Percentiles rank a stretch among this genome's conserved stretches.
phyloP scores from a whole-genome alignment of 371 early-diverging fungal genomes.

The Chytridium lagenaria region DNA sequence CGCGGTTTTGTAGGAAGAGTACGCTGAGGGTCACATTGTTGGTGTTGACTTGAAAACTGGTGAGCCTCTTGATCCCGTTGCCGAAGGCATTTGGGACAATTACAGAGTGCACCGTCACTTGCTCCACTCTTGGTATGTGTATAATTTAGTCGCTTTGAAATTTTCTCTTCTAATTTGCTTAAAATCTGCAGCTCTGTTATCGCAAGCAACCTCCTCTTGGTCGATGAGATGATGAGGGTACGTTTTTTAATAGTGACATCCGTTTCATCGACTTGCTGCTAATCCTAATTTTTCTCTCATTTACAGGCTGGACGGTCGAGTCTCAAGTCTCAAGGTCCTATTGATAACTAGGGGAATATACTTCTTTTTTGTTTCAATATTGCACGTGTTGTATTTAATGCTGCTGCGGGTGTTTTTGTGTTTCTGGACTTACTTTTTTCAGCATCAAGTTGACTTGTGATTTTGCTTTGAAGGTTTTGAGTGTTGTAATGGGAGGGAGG shows the following conservation, averaged over 20 bases:
- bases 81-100: slow-evolving; percentile 98
- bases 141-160: slow-evolving; percentile 18
- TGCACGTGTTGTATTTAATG: too few species aligned
- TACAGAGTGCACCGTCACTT: slow-evolving; percentile 96
- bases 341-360: neutral
- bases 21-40: slow-evolving; percentile 85
- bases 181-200: slow-evolving; percentile 74
- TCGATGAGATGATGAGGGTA: slow-evolving; percentile 99
- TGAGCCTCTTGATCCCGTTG: slow-evolving; percentile 90
- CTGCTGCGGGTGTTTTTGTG: too few species aligned
- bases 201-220: slow-evolving; percentile 97
- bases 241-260: slow-evolving; percentile 6
- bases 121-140: slow-evolving; percentile 81
- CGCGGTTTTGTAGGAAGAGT: slow-evolving; percentile 75
- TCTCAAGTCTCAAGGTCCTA: slow-evolving; percentile 6
- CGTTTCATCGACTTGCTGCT: neutral
- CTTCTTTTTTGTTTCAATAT: neutral
- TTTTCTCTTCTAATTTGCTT: slow-evolving; percentile 19
- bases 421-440: too few species aligned
- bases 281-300: neutral
- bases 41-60: slow-evolving; percentile 96
- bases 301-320: slow-evolving; percentile 20
- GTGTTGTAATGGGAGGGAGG: too few species aligned
- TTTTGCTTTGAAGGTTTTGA: too few species aligned
- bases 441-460: too few species aligned